Percentiles rank a stretch among this genome's conserved stretches.
phyloP scores from a whole-genome alignment of 495 filamentous ascomycete species.

The Ramalina intermedia region DNA sequence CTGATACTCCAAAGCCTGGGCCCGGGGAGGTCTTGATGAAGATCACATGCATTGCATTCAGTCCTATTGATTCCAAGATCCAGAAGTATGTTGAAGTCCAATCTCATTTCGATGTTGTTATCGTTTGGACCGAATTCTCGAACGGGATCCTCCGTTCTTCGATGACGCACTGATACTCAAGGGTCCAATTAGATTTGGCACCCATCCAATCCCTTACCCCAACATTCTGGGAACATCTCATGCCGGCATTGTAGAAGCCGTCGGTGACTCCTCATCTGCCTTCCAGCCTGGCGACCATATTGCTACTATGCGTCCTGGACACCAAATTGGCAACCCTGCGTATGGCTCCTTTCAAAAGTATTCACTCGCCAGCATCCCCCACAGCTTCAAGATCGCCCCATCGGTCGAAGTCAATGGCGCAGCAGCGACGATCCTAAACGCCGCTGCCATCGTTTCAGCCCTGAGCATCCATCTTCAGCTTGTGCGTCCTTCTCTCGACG shows the following conservation, averaged over 20 bases:
- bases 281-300: constrained; percentile 17
- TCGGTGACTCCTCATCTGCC: constrained; percentile 12
- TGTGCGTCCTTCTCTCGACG: constrained; percentile 1
- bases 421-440: constrained; percentile 4
- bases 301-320: constrained; percentile 1
- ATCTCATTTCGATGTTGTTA: neutral
- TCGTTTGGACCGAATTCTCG: neutral
- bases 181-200: neutral
- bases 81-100: neutral
- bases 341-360: constrained; percentile 22
- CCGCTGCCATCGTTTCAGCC: constrained; percentile 11
- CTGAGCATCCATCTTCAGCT: constrained; percentile 14
- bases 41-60: constrained; percentile 1
- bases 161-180: too few relatives aligned
- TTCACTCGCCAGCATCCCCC: constrained; percentile 9
- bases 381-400: neutral
- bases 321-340: constrained; percentile 6
- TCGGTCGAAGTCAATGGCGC: neutral
- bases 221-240: constrained; percentile 15
- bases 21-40: constrained; percentile 1
- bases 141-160: neutral
- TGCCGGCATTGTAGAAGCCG: constrained; percentile 14
- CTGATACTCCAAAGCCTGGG: constrained; percentile 1
- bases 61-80: constrained; percentile 1
- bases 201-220: constrained; percentile 16